These are phyloP conservation scores for Lasiosphaeria ovina DNA, from an alignment of 495 filamentous ascomycete genomes.

Conservation along the genomic window DNA sequence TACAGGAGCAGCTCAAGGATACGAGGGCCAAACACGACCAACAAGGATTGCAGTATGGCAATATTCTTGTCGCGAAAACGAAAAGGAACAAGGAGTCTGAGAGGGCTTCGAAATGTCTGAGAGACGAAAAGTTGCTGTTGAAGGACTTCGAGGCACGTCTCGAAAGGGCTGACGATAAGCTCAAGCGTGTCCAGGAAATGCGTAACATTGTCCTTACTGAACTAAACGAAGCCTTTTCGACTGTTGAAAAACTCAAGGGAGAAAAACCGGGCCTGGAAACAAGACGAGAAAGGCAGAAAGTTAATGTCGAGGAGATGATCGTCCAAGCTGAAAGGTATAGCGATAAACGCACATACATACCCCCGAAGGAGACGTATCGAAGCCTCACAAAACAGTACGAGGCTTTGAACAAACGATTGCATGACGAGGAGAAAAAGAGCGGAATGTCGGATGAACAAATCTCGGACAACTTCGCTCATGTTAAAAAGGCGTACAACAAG, in stretches of 20 bases:
- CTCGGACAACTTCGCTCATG: conserved; percentile 37
- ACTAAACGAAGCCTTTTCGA: conserved; percentile 63
- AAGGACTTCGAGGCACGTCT: conserved; percentile 49
- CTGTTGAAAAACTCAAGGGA: conserved; percentile 48
- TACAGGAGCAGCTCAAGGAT: conserved; percentile 35
- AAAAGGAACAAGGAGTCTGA: conserved; percentile 36
- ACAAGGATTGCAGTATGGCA: conserved; percentile 43
- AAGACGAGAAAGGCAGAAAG: conserved; percentile 46
- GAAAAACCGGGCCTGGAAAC: conserved; percentile 46
- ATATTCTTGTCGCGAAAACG: conserved; percentile 33
- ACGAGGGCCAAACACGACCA: conserved; percentile 32
- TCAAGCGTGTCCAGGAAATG: conserved; percentile 45
- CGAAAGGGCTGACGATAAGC: conserved; percentile 58
- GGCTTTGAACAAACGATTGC: conserved; percentile 56
- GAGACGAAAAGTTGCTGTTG: conserved; percentile 32
- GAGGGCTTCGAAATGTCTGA: conserved; percentile 24
- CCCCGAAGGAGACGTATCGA: conserved; percentile 61
- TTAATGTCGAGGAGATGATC: conserved; percentile 53
- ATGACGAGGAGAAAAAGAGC: conserved; percentile 24
- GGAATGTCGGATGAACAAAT: conserved; percentile 71
- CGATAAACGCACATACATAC: conserved; percentile 59
- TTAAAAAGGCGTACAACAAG: conserved; percentile 37
- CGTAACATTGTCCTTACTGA: conserved; percentile 56
- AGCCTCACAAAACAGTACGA: conserved; percentile 64
- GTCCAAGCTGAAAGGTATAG: conserved; percentile 57